Evolutionary conservation across 176 grass and related monocot species (phyloP).

Genomic region (Oryza meyeriana): DNA sequence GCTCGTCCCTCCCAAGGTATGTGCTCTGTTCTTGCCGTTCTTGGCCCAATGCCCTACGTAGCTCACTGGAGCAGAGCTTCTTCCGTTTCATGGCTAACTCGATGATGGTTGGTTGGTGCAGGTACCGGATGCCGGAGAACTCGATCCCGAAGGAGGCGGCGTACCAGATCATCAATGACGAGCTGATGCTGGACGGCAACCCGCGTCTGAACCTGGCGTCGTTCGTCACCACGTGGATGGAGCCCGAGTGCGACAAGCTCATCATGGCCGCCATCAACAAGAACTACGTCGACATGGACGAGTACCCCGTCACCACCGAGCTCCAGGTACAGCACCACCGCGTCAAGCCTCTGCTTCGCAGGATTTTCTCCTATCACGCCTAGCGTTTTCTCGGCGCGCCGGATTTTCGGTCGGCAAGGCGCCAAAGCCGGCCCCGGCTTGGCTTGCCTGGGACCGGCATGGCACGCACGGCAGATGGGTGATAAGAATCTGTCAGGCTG

Average conservation of each 20-base stretch:
- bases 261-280: conserved; percentile 92
- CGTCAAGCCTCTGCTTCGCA: background rate
- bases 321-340: conserved; percentile 50
- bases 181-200: conserved; percentile 99
- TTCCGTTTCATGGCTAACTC: background rate
- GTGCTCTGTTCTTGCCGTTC: background rate
- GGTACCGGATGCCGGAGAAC: conserved; percentile 86
- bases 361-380: background rate
- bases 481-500: background rate
- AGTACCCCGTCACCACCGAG: conserved; percentile 96
- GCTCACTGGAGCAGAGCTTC: background rate
- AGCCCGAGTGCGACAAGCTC: conserved; percentile 97
- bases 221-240: conserved; percentile 99
- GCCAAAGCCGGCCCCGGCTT: background rate
- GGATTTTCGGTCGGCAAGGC: background rate
- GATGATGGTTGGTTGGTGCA: background rate
- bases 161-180: conserved; percentile 99
- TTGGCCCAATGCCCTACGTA: background rate
- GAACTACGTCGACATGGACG: conserved; percentile 99
- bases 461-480: background rate
- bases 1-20: conserved; percentile 75
- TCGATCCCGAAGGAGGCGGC: conserved; percentile 98
- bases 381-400: background rate
- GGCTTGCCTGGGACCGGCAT: background rate
- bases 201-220: conserved; percentile 93